Base-by-base conservation (phyloP, 495 filamentous ascomycete species). In the Chaetomium fimeti region DNA sequence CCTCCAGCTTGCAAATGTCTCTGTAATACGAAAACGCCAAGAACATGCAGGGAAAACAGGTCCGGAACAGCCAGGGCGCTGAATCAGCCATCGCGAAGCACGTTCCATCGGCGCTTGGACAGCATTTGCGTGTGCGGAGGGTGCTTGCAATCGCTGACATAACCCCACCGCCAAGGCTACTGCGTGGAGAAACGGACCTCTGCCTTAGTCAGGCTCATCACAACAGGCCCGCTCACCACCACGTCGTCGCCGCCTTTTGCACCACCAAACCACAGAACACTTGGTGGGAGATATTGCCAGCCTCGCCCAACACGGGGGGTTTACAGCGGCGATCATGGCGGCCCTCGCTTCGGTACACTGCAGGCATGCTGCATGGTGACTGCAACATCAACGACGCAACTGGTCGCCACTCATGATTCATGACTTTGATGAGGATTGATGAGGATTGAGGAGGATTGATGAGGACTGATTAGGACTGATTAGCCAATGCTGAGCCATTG, bases 111-210 rank as follows among this genome's bases (percentile, higher is more conserved):
- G 15, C 20, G 22, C 22, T 47, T 28, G 22, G 56, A 18, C 32
- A 58, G 38, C 56, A 58, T n/a, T 58, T 49, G 47, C 2, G 32
- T 11, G 32, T 36, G 32, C 32, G 32, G 32, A 36, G 32, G 9
- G 13, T 13, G 51, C 25, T 59, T 48, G 42, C 57, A 48, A 48
- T 60, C n/a, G 57, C 57, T 60, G 57, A 60, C 57, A 9, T 13
- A 43, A 16, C 29, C 53, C 11, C 15, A 24, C 29, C 45, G 45
- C 22, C 32, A 45, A 47, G 13, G 20, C 12, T 12, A 2, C 13
- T 22, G 15, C 18, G 53, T 42, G 55, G 55, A 38, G 53, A 38
- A 20, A 32, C 32, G 13, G 15, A 36, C 32, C 4, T 6, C 20
- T 15, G 54, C 32, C 54, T 57, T 40, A 57, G 54, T 57, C 32